Evolutionary conservation across 78 protist species (phyloP), one percentile per base, ranked within the genome.

Genomic region (Anaeramoeba ignava): DNA sequence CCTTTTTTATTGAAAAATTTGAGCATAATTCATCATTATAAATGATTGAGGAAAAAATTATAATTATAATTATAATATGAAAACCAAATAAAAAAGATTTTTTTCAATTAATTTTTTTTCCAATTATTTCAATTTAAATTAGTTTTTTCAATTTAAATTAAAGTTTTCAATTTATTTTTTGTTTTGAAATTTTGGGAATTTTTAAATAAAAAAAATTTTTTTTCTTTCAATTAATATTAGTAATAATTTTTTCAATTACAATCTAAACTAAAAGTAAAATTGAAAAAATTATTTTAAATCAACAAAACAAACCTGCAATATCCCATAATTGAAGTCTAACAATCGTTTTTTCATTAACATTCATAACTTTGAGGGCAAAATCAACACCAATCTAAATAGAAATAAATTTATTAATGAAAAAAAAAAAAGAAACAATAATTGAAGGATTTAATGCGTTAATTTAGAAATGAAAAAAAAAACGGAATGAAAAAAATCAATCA

Each of bases 321-420:
- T 84, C 86, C 86, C 86, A 84, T 78, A 84, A 81, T 36, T 84
- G 86, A 39, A 84, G 3, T n/a, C 86, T 78, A 33, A 84, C 86
- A 17, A 54, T 80, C n/a, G 39, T 31, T n/a, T 84, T 12, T 36
- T 41, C 34, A 36, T 81, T 54, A 81, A 84, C 81, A 33, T 40
- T 78, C 3, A 84, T 54, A 33, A 84, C 39, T 36, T 84, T 84
- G 8, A 78, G 79, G 8, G 86, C 86, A 84, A 84, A 84, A 36
- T 84, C 86, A 33, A 84, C 86, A 27, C 86, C 86, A 84, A 84
- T 84, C 73, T 54, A 54, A 54, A 27, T 54, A 54, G 73, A 27
- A 54, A 54, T 54, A 27, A 27, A 54, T 54, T 54, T 54, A 17
- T 54, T 54, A 54, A 54, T 54, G 73, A 54, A 54, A 54, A 8